phyloP scores from a whole-genome alignment of 257 asterid species.

The Solanum sejunctum region DNA sequence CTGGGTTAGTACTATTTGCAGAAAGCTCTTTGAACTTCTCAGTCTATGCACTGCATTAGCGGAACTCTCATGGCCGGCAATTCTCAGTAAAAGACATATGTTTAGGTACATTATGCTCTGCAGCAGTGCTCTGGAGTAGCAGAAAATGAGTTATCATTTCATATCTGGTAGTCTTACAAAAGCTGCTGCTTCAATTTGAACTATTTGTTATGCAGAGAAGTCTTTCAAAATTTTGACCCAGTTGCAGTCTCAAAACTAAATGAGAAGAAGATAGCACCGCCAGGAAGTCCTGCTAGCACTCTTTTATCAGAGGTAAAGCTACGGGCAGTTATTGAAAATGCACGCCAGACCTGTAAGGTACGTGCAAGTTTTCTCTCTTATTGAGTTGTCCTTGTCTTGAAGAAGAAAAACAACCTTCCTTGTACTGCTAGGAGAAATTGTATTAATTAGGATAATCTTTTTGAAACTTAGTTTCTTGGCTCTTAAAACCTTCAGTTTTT shows the following conservation, averaged over 20 bases:
- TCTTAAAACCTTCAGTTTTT: not conserved
- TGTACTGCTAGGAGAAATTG: not conserved
- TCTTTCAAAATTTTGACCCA: slow-evolving; percentile 78
- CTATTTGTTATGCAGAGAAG: slow-evolving; percentile 53
- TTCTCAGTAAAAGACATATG: slow-evolving; percentile 58
- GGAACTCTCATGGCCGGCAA: slow-evolving; percentile 56
- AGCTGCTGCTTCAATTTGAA: slow-evolving; percentile 13
- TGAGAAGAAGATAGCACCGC: slow-evolving; percentile 64
- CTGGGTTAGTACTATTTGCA: slow-evolving; percentile 22
- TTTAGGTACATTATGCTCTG: slow-evolving; percentile 43
- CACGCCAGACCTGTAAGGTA: slow-evolving; percentile 81
- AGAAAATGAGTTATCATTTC: slow-evolving; percentile 2
- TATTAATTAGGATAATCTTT: not conserved
- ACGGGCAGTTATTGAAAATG: slow-evolving; percentile 81
- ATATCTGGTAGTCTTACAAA: not conserved
- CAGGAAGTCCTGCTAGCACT: slow-evolving; percentile 70
- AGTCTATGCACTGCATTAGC: slow-evolving; percentile 91
- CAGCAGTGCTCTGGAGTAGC: slow-evolving; percentile 1
- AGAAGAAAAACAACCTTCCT: not conserved
- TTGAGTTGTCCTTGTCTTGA: not conserved
- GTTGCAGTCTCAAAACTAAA: slow-evolving; percentile 70
- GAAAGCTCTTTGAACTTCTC: slow-evolving; percentile 32
- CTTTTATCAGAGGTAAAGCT: slow-evolving; percentile 83
- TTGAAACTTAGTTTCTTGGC: not conserved
- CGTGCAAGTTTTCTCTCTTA: not conserved